phyloP scores from a whole-genome alignment of 2,329 filamentous ascomycete species.

The Aureobasidium lini region DNA sequence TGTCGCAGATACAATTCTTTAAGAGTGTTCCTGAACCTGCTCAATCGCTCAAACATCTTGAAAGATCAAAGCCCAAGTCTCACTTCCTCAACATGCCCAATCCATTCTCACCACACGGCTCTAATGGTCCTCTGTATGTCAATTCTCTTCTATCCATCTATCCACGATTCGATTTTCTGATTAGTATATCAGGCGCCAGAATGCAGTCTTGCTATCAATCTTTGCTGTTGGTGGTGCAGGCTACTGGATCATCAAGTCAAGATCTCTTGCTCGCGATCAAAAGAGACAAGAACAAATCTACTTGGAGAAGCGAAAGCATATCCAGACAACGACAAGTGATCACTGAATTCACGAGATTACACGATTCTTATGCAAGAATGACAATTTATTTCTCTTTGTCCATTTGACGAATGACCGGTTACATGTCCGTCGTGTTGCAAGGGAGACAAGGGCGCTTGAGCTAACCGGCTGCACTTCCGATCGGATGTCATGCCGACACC shows the following conservation, averaged over 20 bases:
- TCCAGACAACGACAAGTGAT: not conserved
- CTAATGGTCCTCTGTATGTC: not conserved
- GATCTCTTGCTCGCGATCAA: not conserved
- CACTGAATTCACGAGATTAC: not conserved
- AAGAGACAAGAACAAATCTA: not conserved
- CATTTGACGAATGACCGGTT: too few relatives aligned
- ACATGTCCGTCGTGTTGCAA: too few relatives aligned
- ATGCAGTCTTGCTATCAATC: not conserved
- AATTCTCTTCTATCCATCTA: too few relatives aligned
- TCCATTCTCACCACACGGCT: not conserved
- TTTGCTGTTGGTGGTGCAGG: not conserved
- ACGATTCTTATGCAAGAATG: too few relatives aligned
- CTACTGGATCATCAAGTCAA: not conserved
- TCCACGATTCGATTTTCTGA: not conserved
- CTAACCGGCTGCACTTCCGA: not conserved
- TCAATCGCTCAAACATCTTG: too few relatives aligned
- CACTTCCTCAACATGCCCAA: constrained; percentile 1
- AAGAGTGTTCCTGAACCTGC: too few relatives aligned
- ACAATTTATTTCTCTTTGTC: too few relatives aligned
- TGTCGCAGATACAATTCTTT: too few relatives aligned
- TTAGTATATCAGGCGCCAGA: not conserved
- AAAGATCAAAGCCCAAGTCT: too few relatives aligned
- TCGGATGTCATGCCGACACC: not conserved
- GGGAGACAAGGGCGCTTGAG: not conserved
- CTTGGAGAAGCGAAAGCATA: not conserved